phyloP scores from a whole-genome alignment of 208 protist species.

The Wallacemonas rigidus region DNA sequence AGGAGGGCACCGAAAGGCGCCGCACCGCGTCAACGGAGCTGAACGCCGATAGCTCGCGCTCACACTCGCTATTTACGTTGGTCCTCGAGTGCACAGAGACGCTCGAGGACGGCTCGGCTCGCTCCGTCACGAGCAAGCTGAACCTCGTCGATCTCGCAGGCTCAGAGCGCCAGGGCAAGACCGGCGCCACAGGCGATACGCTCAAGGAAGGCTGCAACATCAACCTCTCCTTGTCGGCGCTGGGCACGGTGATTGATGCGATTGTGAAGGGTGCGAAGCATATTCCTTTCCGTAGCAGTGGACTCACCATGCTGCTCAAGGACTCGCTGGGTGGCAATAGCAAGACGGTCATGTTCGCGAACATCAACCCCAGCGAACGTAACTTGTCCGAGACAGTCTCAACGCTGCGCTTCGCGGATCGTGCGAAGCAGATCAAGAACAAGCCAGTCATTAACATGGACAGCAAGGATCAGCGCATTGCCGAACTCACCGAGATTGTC shows the following conservation, averaged over 20 bases:
- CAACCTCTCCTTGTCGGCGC: conserved; percentile 89
- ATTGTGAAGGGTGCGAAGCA: conserved; percentile 88
- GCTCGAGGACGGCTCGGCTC: conserved; percentile 66
- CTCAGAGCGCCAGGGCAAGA: conserved; percentile 89
- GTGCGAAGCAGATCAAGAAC: conserved; percentile 94
- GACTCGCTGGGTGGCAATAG: conserved; percentile 90
- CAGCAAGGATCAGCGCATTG: conserved; percentile 89
- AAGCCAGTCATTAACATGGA: conserved; percentile 91
- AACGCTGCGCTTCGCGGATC: conserved; percentile 87
- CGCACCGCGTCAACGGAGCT: conserved; percentile 83
- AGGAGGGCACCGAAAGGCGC: conserved; percentile 87
- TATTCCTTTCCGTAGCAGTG: conserved; percentile 85
- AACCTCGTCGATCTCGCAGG: conserved; percentile 94
- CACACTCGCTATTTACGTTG: conserved; percentile 92
- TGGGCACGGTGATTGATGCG: conserved; percentile 91
- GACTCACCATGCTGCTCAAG: conserved; percentile 91
- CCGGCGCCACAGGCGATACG: conserved; percentile 88
- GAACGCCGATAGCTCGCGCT: conserved; percentile 90
- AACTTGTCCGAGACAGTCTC: conserved; percentile 91
- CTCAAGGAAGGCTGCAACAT: conserved; percentile 95
- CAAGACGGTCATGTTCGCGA: conserved; percentile 93
- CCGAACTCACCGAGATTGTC: conserved; percentile 71
- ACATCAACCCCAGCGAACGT: conserved; percentile 86
- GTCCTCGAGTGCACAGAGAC: conserved; percentile 79
- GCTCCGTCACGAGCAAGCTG: conserved; percentile 83